phyloP scores from a whole-genome alignment of 345 rosid species.

The Populus ilicifolia region DNA sequence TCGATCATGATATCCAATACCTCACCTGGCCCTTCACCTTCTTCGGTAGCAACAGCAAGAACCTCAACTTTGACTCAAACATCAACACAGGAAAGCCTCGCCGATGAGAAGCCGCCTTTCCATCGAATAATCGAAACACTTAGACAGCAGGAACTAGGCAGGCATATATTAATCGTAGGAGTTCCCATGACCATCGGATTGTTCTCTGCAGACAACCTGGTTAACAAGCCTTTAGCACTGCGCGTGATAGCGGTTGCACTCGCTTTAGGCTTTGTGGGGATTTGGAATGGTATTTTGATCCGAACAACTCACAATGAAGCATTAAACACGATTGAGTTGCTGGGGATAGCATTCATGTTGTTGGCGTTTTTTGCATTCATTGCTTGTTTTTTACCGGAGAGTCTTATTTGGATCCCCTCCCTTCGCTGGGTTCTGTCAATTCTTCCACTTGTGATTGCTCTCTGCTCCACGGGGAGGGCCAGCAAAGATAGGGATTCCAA shows the following conservation, averaged over 20 bases:
- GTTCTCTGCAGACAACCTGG: not conserved
- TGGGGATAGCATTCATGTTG: conserved; percentile 2
- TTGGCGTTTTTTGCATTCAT: not conserved
- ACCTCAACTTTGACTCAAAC: not conserved
- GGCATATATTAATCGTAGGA: not conserved
- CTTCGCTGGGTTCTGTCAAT: not conserved
- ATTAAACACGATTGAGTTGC: not conserved
- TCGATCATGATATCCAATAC: not conserved
- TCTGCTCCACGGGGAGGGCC: not conserved
- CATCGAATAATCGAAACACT: not conserved
- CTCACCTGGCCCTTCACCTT: not conserved
- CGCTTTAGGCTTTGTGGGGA: not conserved
- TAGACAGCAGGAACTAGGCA: not conserved
- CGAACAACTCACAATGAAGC: not conserved
- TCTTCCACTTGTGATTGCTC: not conserved
- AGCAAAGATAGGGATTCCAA: not conserved
- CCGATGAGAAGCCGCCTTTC: not conserved
- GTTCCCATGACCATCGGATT: conserved; percentile 1
- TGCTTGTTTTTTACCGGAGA: not conserved
- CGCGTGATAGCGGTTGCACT: not conserved
- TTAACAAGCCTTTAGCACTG: not conserved
- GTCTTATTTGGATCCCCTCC: not conserved
- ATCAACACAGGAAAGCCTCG: not conserved
- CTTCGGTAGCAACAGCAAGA: not conserved
- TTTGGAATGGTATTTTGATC: conserved; percentile 14